Percentiles rank a stretch among this genome's conserved stretches.
These are phyloP conservation scores for Ochetophila trinervis DNA, from an alignment of 306 rosid genomes.

Conservation along the genomic window DNA sequence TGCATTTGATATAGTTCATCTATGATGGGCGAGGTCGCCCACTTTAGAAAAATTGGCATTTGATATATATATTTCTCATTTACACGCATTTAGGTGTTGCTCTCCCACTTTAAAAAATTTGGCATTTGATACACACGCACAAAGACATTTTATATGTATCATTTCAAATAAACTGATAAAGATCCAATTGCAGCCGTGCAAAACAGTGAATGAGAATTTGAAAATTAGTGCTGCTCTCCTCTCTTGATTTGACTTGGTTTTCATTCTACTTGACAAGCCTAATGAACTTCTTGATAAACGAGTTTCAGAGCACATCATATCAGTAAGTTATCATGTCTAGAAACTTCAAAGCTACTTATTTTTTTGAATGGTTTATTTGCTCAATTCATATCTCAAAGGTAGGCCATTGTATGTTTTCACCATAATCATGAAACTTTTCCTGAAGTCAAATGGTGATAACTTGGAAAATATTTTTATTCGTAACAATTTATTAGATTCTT, in stretches of 20 bases:
- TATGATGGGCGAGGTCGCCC: too few relatives aligned
- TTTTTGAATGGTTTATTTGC: background rate
- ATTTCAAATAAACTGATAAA: slow-evolving; percentile 4
- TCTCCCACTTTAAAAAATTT: too few relatives aligned
- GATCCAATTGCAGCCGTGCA: slow-evolving; percentile 69
- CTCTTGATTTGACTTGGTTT: slow-evolving; percentile 88
- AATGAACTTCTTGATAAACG: slow-evolving; percentile 89
- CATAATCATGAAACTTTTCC: background rate
- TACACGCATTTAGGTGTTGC: too few relatives aligned
- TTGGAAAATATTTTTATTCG: background rate
- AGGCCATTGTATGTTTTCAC: slow-evolving; percentile 15
- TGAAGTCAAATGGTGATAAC: slow-evolving; percentile 8
- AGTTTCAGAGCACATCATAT: slow-evolving; percentile 93
- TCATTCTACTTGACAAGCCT: slow-evolving; percentile 94
- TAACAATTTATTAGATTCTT: background rate
- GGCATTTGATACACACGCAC: too few relatives aligned
- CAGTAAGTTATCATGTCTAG: slow-evolving; percentile 56
- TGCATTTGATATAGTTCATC: background rate
- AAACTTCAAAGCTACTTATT: slow-evolving; percentile 16
- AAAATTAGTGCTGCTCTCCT: slow-evolving; percentile 87
- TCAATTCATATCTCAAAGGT: slow-evolving; percentile 22
- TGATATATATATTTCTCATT: too few relatives aligned
- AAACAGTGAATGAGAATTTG: slow-evolving; percentile 95
- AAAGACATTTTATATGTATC: slow-evolving; percentile 22
- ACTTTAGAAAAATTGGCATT: too few relatives aligned